Percentiles rank a stretch among this genome's conserved stretches.
These are phyloP conservation scores for Acanthamoeba lenticulata DNA, from an alignment of 208 protist species.

Conservation along the genomic window DNA sequence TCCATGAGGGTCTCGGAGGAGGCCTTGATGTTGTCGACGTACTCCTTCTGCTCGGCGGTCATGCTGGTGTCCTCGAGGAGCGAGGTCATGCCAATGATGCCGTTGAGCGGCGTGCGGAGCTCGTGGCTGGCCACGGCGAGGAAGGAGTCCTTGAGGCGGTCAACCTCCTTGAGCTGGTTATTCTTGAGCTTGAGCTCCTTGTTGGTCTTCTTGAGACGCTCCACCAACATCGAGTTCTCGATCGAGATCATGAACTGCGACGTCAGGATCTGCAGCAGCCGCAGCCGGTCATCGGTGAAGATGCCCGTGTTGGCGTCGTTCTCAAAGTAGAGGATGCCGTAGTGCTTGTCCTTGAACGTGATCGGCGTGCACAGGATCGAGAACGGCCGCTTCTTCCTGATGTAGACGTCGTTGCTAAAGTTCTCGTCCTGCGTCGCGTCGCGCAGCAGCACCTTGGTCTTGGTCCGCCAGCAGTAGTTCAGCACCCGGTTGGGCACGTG, in stretches of 20 bases:
- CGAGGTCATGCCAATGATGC: conserved; percentile 75
- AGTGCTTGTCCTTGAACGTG: not conserved
- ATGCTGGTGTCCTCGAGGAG: conserved; percentile 65
- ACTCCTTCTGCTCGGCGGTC: conserved; percentile 41
- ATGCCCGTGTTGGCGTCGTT: conserved; percentile 38
- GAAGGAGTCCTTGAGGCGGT: conserved; percentile 41
- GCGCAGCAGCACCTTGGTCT: not conserved
- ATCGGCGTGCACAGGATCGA: conserved; percentile 47
- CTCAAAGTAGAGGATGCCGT: conserved; percentile 31
- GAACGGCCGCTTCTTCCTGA: not conserved
- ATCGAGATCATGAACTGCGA: conserved; percentile 51
- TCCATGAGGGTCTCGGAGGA: not conserved
- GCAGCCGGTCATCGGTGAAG: conserved; percentile 30
- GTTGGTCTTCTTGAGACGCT: not conserved
- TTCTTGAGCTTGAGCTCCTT: conserved; percentile 45
- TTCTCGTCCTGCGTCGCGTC: not conserved
- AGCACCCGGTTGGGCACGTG: conserved; percentile 16
- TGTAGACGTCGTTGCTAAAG: conserved; percentile 21
- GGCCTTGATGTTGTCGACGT: not conserved
- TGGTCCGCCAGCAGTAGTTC: conserved; percentile 68
- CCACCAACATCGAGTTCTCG: conserved; percentile 35
- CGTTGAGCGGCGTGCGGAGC: conserved; percentile 76
- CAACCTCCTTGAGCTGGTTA: conserved; percentile 39
- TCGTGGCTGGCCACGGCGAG: conserved; percentile 72
- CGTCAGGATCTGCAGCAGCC: conserved; percentile 28